Percentiles rank a stretch among this genome's conserved stretches.
phyloP scores from a whole-genome alignment of 208 protist species.

The Leishmania tarentolae region DNA sequence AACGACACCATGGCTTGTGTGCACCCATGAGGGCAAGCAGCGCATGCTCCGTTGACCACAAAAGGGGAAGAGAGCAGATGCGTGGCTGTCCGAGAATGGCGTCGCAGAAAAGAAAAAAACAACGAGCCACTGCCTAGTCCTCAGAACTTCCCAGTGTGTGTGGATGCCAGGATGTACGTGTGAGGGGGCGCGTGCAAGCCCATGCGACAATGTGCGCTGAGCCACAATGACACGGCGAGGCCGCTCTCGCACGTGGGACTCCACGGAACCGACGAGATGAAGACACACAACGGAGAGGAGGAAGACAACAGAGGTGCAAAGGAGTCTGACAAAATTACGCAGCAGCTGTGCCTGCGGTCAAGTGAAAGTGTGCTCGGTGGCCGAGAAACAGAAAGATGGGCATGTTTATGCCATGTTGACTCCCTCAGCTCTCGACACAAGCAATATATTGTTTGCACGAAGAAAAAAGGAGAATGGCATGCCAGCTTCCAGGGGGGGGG shows the following conservation, averaged over 20 bases:
- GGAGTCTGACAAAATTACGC: neutral
- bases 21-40: neutral
- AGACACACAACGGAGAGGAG: neutral
- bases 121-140: neutral
- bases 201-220: neutral
- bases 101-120: neutral
- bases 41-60: neutral
- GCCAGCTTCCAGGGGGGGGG: neutral
- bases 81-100: neutral
- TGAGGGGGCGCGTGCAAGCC: neutral
- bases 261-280: neutral
- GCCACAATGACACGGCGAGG: neutral
- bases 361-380: neutral
- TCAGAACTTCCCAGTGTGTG: neutral
- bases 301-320: neutral
- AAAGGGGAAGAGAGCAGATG: neutral
- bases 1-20: conserved; percentile 14
- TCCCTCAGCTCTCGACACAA: neutral
- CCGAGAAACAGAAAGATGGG: neutral
- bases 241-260: neutral
- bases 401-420: neutral
- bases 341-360: neutral
- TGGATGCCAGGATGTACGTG: neutral
- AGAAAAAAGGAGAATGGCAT: neutral
- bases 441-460: neutral